Evolutionary conservation across 768 basidiomycete species (phyloP), one percentile per base, ranked within the genome.

Genomic region (Russula ochroleuca): DNA sequence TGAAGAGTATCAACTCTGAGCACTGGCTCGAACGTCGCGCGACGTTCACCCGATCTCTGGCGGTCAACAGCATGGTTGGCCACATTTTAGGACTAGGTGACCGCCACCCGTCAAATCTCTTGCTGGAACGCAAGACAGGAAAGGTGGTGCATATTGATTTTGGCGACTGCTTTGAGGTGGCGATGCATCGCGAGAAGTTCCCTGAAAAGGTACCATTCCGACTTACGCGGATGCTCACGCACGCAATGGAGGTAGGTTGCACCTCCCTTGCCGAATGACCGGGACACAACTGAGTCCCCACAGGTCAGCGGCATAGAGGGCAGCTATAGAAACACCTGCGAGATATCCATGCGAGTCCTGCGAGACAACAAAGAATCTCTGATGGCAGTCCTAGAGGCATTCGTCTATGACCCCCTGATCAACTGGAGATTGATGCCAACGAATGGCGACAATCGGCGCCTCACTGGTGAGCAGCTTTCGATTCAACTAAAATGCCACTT

Each of bases 161-260:
- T 68, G 97, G 97, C 56, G 97, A 99, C 73, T 99, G 97, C 72
- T 99, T 98, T 75, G 95, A 98, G 75, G 88, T 97, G 47, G 94
- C 95, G 21, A 96, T 96, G 90, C 90, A 92, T 69, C 89, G 94
- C 70, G 94, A 97, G 75, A 99, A 99, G 77, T 98, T 95, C 80
- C 97, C 97, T 0, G 97, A 99, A 77, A 95, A 90, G 74, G 92
- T 99, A 58, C 97, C 97, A 0, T 99, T 99, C 87, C 85, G 97
- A 43, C 80, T 99, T 66, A 99, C 97, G 11, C 82, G 97, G 69
- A 99, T 99, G 97, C 82, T 99, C 57, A 96, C 94, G 11, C 92
- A 97, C 73, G 97, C 97, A 14, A 99, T 99, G 97, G 97, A 99
- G 83, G 94, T 92, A 68, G 68, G 82, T 9, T 53, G 6, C 47